phyloP scores from a whole-genome alignment of 1,284 basidiomycete genomes.

The Ustilago cynodontis region DNA sequence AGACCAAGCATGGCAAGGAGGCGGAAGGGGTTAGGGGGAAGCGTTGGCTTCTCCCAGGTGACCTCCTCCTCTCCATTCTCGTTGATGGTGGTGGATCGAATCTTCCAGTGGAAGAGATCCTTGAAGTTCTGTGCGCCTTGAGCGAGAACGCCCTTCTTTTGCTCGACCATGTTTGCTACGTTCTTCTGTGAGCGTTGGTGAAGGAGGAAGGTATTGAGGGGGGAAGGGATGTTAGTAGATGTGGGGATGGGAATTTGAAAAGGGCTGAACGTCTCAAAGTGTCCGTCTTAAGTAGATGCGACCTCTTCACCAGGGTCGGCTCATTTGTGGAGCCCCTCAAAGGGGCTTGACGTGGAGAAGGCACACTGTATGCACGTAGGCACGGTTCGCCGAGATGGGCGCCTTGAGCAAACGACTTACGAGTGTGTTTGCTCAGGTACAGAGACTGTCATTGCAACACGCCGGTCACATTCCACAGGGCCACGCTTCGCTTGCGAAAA shows the following conservation, averaged over 20 bases:
- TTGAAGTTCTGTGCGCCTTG: conserved; percentile 46
- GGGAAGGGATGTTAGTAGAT: background rate
- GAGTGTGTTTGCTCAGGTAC: conserved; percentile 1
- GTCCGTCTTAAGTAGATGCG: conserved; percentile 7
- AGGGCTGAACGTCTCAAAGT: background rate
- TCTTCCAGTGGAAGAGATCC: conserved; percentile 51
- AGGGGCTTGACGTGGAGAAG: background rate
- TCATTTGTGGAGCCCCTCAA: conserved; percentile 4
- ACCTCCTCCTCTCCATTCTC: conserved; percentile 48
- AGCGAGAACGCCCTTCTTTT: conserved; percentile 35
- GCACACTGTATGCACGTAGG: background rate
- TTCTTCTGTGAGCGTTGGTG: background rate
- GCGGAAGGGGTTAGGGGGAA: conserved; percentile 41
- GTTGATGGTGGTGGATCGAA: conserved; percentile 37
- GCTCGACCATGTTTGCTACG: conserved; percentile 17
- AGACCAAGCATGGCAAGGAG: conserved; percentile 34
- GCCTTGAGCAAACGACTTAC: background rate
- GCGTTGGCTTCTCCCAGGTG: conserved; percentile 30
- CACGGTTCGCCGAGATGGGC: background rate
- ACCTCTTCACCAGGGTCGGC: background rate
- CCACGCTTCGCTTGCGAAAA: conserved; percentile 4
- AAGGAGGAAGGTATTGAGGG: background rate
- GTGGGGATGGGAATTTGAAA: background rate
- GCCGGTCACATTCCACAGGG: conserved; percentile 13
- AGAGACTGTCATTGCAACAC: background rate